Conservation (phyloP, 352 stramenopile species). For the Discostella stelligera region DNA sequence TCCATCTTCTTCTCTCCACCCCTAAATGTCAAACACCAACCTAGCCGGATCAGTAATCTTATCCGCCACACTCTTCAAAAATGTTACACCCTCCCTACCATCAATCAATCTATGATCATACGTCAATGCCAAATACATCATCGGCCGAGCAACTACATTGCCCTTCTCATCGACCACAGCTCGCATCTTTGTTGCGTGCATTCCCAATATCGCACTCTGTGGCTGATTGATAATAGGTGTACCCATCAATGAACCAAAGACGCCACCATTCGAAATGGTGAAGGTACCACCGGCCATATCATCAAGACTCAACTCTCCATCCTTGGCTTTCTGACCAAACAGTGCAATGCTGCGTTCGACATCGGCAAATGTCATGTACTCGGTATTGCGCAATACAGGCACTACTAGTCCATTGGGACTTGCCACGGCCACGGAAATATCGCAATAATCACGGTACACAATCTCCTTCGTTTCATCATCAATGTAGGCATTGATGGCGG, state of each 20-base stretch:
- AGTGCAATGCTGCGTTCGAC: slow-evolving; percentile 93
- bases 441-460: slow-evolving; percentile 97
- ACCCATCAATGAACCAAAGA: slow-evolving; percentile 98
- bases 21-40: slow-evolving; percentile 94
- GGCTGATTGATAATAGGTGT: slow-evolving; percentile 99
- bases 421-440: slow-evolving; percentile 97
- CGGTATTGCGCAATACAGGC: slow-evolving; percentile 96
- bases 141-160: slow-evolving; percentile 94
- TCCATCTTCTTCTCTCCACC: not conserved
- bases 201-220: slow-evolving; percentile 97
- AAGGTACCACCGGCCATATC: slow-evolving; percentile 98
- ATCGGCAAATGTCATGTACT: slow-evolving; percentile 93
- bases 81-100: slow-evolving; percentile 97
- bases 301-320: slow-evolving; percentile 85
- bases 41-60: slow-evolving; percentile 96
- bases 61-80: slow-evolving; percentile 96
- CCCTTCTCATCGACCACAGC: slow-evolving; percentile 90
- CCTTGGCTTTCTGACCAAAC: slow-evolving; percentile 87
- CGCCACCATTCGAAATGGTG: slow-evolving; percentile 98
- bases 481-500: slow-evolving; percentile 97
- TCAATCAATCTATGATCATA: slow-evolving; percentile 99
- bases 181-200: slow-evolving; percentile 98
- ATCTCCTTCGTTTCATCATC: slow-evolving; percentile 98
- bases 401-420: slow-evolving; percentile 94
- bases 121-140: slow-evolving; percentile 99